Conservation (phyloP, 306 rosid genomes). For the Abrus precatorius region DNA sequence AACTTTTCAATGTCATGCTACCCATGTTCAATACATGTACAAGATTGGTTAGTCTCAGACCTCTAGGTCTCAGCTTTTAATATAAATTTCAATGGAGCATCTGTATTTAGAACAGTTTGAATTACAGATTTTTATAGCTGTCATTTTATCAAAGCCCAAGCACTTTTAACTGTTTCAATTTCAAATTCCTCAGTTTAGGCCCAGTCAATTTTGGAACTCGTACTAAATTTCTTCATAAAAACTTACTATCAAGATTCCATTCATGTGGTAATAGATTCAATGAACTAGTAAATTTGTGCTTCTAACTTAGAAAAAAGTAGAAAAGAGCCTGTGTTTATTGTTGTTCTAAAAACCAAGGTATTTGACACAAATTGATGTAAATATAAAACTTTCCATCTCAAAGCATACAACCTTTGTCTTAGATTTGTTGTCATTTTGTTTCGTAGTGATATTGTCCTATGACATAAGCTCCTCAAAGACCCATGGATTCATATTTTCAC, state of each 20-base stretch:
- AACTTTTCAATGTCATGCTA: no score
- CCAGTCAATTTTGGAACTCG: neutral
- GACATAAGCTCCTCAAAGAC: neutral
- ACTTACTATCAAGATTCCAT: neutral
- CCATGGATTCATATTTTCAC: neutral
- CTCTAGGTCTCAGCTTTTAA: neutral
- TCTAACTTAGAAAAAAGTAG: neutral
- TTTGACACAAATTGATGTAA: neutral
- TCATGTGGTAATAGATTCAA: neutral
- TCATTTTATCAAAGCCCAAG: neutral
- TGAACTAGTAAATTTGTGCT: neutral
- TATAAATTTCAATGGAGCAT: no score
- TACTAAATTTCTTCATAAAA: neutral
- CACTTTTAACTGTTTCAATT: neutral
- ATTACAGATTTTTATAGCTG: neutral
- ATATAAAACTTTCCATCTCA: neutral
- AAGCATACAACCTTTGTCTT: neutral
- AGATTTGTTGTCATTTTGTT: constrained; percentile 3
- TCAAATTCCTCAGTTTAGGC: neutral
- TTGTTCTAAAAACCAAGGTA: neutral
- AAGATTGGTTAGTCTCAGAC: no score
- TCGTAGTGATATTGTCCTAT: neutral
- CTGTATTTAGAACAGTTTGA: constrained; percentile 10
- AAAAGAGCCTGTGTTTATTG: neutral
- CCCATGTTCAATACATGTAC: no score